These are phyloP conservation scores for Aspergillus jensenii DNA, from an alignment of 2,329 filamentous ascomycete genomes.

Conservation along the genomic window DNA sequence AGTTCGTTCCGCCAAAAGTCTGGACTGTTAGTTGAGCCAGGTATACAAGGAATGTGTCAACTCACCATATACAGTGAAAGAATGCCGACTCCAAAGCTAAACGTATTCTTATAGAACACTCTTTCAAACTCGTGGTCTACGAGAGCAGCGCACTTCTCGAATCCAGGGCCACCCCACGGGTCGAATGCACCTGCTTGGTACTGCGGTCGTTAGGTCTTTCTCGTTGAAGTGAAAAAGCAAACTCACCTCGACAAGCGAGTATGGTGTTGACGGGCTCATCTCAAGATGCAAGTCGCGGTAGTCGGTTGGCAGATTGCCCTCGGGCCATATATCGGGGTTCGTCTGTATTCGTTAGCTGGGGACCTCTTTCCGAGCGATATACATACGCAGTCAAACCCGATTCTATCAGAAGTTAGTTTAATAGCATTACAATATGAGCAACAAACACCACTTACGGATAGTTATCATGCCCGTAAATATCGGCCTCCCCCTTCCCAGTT, in stretches of 20 bases:
- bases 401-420: constrained; percentile 18
- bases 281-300: constrained; percentile 56
- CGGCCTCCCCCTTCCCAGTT: constrained; percentile 55
- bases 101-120: constrained; percentile 77
- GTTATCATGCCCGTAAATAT: constrained; percentile 67
- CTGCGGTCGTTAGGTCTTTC: constrained; percentile 32
- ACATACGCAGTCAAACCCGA: constrained; percentile 43
- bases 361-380: not conserved
- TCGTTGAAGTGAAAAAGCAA: not conserved
- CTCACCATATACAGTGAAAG: constrained; percentile 74
- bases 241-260: constrained; percentile 59
- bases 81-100: constrained; percentile 65
- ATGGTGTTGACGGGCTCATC: constrained; percentile 66
- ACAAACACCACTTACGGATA: constrained; percentile 50
- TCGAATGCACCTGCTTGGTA: constrained; percentile 73
- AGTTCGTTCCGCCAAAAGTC: constrained; percentile 77
- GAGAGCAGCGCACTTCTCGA: constrained; percentile 64
- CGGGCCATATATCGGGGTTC: constrained; percentile 63
- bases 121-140: constrained; percentile 72
- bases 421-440: not conserved
- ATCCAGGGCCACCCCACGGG: constrained; percentile 71
- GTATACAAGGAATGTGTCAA: not conserved
- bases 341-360: constrained; percentile 29
- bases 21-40: constrained; percentile 20
- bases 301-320: constrained; percentile 55